Base-by-base conservation (phyloP, 2,329 filamentous ascomycete species). In the Daldinia eschscholtzii region DNA sequence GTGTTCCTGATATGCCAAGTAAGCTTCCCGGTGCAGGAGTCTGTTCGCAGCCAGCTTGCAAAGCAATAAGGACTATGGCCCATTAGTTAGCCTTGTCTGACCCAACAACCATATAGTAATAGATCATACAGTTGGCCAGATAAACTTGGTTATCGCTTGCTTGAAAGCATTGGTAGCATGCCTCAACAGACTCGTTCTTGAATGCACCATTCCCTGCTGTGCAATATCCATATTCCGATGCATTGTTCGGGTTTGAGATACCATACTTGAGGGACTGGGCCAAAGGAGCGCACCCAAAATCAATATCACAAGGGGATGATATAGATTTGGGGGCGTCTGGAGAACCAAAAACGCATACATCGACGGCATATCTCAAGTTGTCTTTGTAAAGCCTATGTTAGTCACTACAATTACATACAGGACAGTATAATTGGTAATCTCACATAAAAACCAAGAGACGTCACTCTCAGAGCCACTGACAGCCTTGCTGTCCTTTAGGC, bases 41-140 rank as follows among this genome's bases (percentile, higher is more conserved):
- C 35, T 87, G 84, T 6, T 83, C 60, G 52, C 86, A 88, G 0
- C 83, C 85, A 0, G 83, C 84, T 12, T 81, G 74, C 0, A 88
- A 77, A 0, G 84, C 84, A 1, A 80, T 78, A 61, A 87, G 71
- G 70, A 87, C 85, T 87, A 35, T 30, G 5, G 52, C 4, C 5
- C 12, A 58, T 68, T 28, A 76, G 73, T 57, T 15, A 37, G 28
- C 18, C 26, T 20, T 18, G 15, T 35, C 61, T 67, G 48, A 73
- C 70, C 57, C 9, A 35, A 39, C 42, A 26, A 2, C 7, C 9
- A 3, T 53, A 9, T 42, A 18, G 9, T n/a, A 39, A 10, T 18
- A 12, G 13, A n/a, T 57, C 84, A 68, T 75, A 87, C 85, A 87
- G 70, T 87, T 87, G 2, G 83, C 77, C 1, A 86, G 74, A 46